Base-by-base conservation (phyloP, 2,329 filamentous ascomycete genomes). In the Cryphonectria japonica region DNA sequence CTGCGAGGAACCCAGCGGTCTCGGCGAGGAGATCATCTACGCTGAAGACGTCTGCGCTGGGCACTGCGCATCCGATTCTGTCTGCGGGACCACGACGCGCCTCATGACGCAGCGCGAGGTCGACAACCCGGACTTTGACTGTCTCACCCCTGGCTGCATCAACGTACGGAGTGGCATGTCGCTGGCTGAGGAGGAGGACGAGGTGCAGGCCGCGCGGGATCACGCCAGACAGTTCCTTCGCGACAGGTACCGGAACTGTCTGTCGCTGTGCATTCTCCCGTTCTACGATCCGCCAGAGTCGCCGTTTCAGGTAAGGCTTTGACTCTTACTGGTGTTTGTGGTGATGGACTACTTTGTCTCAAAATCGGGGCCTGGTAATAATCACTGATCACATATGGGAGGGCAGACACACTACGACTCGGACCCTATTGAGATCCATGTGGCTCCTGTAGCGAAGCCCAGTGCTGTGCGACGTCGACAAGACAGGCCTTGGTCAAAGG, bases 21-120 rank as follows among this genome's bases (percentile, higher is more conserved):
- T 73, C 19, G 71, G 71, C 32, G 71, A 73, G 26, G 71, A 73
- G 39, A 43, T 73, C 59, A 73, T 73, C 22, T 73, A 71, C 34
- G 68, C 69, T 3, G 71, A 73, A 5, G 71, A 71, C 16, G 34
- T 71, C 19, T 73, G 71, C 19, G 59, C 62, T 26, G 71, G 71
- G 6, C 37, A 68, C 50, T 73, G 71, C 60, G 57, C 61, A 1
- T 41, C 43, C 22, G 69, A 69, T 19, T 46, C 61, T 22, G 63
- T 73, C 2, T 68, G 64, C 50, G 71, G 71, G 19, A 71, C 71
- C 8, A 66, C 69, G 13, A 73, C 71, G 0, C 66, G 71, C 1
- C 32, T 69, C 34, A 71, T 73, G 69, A 73, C 71, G 14, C 70
- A 69, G 50, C n/a, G 19, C 50, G 71, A 73, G 61, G 63, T 71